A percentile compares a stretch with the other conserved stretches of the same genome.
Conservation (phyloP, 2,329 filamentous ascomycete species). For the Cladophialophora bantiana region DNA sequence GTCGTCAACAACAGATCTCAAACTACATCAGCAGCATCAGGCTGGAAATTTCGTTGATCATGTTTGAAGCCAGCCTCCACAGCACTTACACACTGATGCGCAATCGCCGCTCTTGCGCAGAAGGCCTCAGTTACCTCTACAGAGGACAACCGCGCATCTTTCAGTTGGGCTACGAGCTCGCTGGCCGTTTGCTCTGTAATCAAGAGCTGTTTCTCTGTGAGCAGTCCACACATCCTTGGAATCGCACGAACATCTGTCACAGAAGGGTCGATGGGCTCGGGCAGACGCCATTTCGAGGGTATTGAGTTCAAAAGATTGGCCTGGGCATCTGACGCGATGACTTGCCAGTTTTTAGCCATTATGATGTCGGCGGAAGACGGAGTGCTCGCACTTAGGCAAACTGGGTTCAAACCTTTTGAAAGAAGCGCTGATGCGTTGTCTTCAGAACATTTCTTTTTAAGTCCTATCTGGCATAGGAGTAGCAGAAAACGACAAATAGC, state of each 20-base stretch:
- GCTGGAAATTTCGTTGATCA: background rate
- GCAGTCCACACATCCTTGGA: slow-evolving; percentile 27
- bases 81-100: slow-evolving; percentile 41
- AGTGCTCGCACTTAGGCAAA: background rate
- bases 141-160: slow-evolving; percentile 53
- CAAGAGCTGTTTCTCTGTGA: slow-evolving; percentile 46
- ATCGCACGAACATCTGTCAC: slow-evolving; percentile 18
- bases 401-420: background rate
- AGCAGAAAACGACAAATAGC: background rate
- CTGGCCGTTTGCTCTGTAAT: slow-evolving; percentile 60
- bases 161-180: slow-evolving; percentile 51
- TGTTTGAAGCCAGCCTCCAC: background rate
- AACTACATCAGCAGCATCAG: background rate
- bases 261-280: slow-evolving; percentile 11
- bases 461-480: background rate
- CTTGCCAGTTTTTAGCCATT: slow-evolving; percentile 23
- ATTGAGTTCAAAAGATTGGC: slow-evolving; percentile 23
- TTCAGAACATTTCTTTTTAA: background rate
- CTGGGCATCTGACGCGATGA: slow-evolving; percentile 24
- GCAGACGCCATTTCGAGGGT: slow-evolving; percentile 27
- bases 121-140: slow-evolving; percentile 61
- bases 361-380: background rate
- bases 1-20: slow-evolving; percentile 4
- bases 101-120: slow-evolving; percentile 61
- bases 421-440: background rate